Conservation (phyloP, 352 stramenopile genomes). For the Pythium coloratum region DNA sequence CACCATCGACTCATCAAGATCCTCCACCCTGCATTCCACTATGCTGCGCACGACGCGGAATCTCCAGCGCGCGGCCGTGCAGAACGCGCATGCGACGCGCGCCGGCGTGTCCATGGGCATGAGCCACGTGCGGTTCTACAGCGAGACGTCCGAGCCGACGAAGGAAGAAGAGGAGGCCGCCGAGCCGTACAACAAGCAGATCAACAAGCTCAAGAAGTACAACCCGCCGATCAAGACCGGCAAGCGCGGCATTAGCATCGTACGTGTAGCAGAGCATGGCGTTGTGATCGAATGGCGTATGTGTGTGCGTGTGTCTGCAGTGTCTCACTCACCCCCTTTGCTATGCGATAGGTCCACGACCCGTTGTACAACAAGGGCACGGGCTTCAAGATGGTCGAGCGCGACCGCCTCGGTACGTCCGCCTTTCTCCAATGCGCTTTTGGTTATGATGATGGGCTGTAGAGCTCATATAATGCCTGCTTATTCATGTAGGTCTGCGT, state of each 20-base stretch:
- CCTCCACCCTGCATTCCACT: background rate
- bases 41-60: constrained; percentile 16
- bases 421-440: background rate
- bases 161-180: constrained; percentile 40
- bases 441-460: background rate
- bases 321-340: background rate
- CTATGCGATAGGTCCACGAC: constrained; percentile 53
- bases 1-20: background rate
- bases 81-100: background rate
- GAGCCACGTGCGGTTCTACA: constrained; percentile 14
- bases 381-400: constrained; percentile 81
- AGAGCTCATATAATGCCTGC: no score
- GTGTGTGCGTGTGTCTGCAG: background rate
- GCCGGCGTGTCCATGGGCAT: background rate
- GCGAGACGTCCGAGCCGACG: constrained; percentile 41
- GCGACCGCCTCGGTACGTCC: constrained; percentile 72
- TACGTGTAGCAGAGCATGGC: constrained; percentile 24
- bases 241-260: constrained; percentile 74
- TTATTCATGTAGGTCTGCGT: constrained; percentile 49
- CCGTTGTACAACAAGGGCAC: constrained; percentile 90
- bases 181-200: constrained; percentile 52
- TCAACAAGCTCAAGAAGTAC: constrained; percentile 75
- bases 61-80: constrained; percentile 16
- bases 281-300: background rate
- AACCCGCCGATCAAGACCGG: constrained; percentile 76